These are phyloP conservation scores for Coemansia umbellata DNA, from an alignment of 192 early-diverging fungal species.

Conservation along the genomic window DNA sequence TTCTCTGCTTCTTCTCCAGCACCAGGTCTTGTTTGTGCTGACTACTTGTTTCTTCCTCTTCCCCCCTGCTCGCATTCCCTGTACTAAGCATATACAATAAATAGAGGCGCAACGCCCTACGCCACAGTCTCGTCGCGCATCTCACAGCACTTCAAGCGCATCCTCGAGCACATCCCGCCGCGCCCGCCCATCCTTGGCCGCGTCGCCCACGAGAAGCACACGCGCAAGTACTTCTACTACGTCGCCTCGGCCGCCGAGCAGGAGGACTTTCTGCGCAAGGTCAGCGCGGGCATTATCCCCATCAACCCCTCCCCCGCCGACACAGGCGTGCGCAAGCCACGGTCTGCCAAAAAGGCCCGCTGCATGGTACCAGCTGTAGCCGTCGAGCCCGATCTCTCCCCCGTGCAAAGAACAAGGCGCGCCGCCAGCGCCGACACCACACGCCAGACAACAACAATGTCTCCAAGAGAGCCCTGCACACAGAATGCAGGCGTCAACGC, in stretches of 20 bases:
- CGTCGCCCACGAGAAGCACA: conserved; percentile 63
- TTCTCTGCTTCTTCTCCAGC: background rate
- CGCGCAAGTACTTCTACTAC: conserved; percentile 73
- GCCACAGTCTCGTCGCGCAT: conserved; percentile 87
- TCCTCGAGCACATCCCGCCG: conserved; percentile 70
- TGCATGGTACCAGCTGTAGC: conserved; percentile 46
- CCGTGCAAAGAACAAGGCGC: conserved; percentile 18
- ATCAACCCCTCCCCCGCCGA: conserved; percentile 7
- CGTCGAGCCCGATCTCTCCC: conserved; percentile 33
- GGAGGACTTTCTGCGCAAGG: conserved; percentile 42
- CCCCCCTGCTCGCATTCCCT: background rate
- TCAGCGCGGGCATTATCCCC: conserved; percentile 33
- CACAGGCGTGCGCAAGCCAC: conserved; percentile 6
- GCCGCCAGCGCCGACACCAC: conserved; percentile 30
- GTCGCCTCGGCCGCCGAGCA: conserved; percentile 55
- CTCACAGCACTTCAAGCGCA: conserved; percentile 84
- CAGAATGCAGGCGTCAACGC: background rate
- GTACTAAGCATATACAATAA: background rate
- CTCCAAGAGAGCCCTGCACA: too few relatives aligned
- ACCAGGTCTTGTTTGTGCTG: background rate
- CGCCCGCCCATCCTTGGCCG: conserved; percentile 68
- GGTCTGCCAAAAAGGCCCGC: conserved; percentile 28
- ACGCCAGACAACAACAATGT: too few relatives aligned
- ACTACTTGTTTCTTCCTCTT: background rate
- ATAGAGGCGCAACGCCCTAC: conserved; percentile 76